These are phyloP conservation scores for Medicago truncatula DNA, from an alignment of 306 rosid genomes.

Conservation along the genomic window DNA sequence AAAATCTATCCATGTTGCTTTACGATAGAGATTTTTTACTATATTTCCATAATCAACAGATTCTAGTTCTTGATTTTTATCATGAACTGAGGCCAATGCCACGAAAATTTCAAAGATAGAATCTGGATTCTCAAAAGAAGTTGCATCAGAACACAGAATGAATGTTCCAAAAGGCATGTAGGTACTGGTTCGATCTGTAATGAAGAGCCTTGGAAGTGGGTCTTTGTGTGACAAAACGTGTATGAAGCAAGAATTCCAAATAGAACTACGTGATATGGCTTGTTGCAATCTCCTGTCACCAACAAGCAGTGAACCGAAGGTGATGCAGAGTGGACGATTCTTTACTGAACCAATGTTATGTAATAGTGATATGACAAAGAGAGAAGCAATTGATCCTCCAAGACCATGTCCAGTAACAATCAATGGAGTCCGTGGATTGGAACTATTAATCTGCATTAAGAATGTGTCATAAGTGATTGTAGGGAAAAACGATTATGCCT, in stretches of 20 bases:
- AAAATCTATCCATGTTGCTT: conserved; percentile 29
- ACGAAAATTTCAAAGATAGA: conserved; percentile 38
- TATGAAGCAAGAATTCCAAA: conserved; percentile 72
- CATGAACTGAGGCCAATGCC: conserved; percentile 15
- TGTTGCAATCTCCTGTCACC: conserved; percentile 51
- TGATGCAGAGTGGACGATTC: conserved; percentile 71
- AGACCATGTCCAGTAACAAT: conserved; percentile 62
- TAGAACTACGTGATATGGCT: conserved; percentile 51
- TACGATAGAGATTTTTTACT: conserved; percentile 42
- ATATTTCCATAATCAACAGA: conserved; percentile 42
- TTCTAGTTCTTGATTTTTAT: conserved; percentile 21
- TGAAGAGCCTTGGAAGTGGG: conserved; percentile 49
- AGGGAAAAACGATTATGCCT: neutral
- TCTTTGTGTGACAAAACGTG: conserved; percentile 58
- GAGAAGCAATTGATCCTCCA: conserved; percentile 77
- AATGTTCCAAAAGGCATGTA: conserved; percentile 72
- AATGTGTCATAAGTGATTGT: neutral
- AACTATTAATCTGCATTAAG: conserved; percentile 34
- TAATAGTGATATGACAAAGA: conserved; percentile 65
- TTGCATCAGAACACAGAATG: conserved; percentile 51
- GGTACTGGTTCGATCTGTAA: neutral
- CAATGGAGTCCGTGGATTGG: conserved; percentile 27
- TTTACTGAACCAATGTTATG: conserved; percentile 38
- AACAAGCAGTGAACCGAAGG: conserved; percentile 70
- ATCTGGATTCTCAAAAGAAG: conserved; percentile 52